These are phyloP conservation scores for Lepidium sativum DNA, from an alignment of 345 rosid genomes.

Conservation along the genomic window DNA sequence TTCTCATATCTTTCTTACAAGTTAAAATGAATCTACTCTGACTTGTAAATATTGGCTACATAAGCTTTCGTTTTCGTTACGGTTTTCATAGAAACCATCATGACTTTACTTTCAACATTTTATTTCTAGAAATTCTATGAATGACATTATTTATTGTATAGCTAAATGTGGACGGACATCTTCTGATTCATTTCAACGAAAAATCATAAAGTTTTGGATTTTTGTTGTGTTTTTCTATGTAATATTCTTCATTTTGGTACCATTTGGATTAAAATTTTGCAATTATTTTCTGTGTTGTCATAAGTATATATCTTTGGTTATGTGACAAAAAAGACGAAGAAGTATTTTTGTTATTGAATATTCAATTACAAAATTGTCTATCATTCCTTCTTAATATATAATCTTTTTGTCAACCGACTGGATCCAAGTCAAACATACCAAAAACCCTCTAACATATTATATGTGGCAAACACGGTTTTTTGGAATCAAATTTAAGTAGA, in stretches of 20 bases:
- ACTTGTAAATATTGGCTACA: neutral
- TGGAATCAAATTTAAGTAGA: too few species aligned
- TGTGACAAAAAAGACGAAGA: too few species aligned
- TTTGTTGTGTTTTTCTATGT: neutral
- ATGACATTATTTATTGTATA: neutral
- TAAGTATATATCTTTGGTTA: too few species aligned
- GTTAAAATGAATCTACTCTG: neutral
- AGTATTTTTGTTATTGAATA: neutral
- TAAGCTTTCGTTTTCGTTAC: neutral
- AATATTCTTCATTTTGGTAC: neutral
- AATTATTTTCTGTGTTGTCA: neutral
- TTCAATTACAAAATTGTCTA: neutral
- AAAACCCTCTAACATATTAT: too few species aligned
- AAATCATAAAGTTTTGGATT: neutral
- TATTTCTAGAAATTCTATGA: neutral
- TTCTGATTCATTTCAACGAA: neutral
- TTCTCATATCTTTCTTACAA: neutral
- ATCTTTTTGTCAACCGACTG: too few species aligned
- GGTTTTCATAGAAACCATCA: neutral
- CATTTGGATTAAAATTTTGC: neutral
- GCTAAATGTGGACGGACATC: too few species aligned
- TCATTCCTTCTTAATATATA: neutral
- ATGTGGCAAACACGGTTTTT: too few species aligned
- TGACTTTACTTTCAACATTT: neutral
- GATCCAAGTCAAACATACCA: too few species aligned